phyloP scores from a whole-genome alignment of 108 stramenopile species.

The Nitzschia putrida region DNA sequence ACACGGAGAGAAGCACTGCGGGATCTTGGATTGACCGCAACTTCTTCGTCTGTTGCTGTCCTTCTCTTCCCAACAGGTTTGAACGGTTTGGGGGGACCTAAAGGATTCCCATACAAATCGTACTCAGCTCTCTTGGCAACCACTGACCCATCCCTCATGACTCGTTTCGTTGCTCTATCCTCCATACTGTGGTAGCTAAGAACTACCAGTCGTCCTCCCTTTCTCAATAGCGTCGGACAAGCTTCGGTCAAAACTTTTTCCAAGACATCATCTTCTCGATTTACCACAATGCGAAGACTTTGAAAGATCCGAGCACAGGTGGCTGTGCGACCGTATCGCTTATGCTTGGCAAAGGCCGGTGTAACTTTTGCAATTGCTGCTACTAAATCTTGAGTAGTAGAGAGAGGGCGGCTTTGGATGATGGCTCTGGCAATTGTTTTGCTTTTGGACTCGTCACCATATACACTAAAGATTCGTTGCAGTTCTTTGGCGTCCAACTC shows the following conservation, averaged over 20 bases:
- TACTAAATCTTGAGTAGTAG: constrained; percentile 75
- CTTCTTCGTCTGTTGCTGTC: constrained; percentile 79
- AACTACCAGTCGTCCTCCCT: constrained; percentile 73
- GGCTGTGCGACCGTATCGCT: constrained; percentile 74
- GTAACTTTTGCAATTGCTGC: constrained; percentile 75
- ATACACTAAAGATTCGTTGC: constrained; percentile 66
- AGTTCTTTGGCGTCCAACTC: constrained; percentile 78
- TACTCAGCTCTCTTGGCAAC: constrained; percentile 37
- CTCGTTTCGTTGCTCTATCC: constrained; percentile 85
- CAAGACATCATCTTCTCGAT: constrained; percentile 83
- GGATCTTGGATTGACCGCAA: constrained; percentile 70
- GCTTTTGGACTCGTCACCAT: constrained; percentile 86
- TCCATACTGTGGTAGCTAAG: constrained; percentile 95
- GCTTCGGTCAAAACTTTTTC: constrained; percentile 63
- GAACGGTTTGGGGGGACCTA: constrained; percentile 65
- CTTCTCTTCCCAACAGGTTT: constrained; percentile 62
- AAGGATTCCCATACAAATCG: constrained; percentile 80
- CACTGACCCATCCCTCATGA: constrained; percentile 78
- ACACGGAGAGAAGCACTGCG: constrained; percentile 81
- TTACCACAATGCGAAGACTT: constrained; percentile 88
- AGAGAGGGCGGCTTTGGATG: constrained; percentile 66
- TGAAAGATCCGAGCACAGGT: constrained; percentile 89
- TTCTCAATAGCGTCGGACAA: constrained; percentile 60
- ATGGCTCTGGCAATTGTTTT: constrained; percentile 76
- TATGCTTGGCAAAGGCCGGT: constrained; percentile 69